Evolutionary conservation across 768 basidiomycete species (phyloP).

Genomic region (Leucosporidium yakuticum): DNA sequence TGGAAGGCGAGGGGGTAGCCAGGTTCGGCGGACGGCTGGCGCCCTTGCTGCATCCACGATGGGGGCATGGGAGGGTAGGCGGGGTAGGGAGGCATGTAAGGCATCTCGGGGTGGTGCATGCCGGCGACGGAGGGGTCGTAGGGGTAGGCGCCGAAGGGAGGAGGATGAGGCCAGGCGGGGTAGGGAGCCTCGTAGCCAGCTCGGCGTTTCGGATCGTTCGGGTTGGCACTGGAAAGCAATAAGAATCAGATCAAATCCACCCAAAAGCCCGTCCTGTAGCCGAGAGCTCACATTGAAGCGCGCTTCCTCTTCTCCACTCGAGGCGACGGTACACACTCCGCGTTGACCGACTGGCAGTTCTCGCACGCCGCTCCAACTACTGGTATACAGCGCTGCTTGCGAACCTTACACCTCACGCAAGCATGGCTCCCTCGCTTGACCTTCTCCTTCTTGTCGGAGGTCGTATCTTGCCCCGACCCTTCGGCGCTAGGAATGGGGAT

Average conservation of each 20-base stretch:
- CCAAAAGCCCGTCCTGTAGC: not conserved
- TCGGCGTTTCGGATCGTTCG: not conserved
- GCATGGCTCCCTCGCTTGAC: not conserved
- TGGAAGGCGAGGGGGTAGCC: too few species aligned
- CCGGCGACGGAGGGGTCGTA: too few species aligned
- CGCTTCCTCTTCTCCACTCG: not conserved
- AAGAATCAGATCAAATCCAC: too few species aligned
- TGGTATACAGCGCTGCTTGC: conserved; percentile 23
- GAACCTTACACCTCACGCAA: conserved; percentile 14
- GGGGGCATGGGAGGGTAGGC: too few species aligned
- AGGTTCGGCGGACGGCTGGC: not conserved
- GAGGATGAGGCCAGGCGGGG: not conserved
- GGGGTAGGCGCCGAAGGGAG: not conserved
- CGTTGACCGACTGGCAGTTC: conserved; percentile 12
- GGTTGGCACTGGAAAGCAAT: not conserved
- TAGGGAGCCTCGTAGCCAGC: not conserved
- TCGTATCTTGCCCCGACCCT: too few species aligned
- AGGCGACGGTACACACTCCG: conserved; percentile 18
- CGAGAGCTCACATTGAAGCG: not conserved
- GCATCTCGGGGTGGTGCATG: too few species aligned
- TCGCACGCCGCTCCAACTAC: not conserved
- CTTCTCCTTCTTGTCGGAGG: not conserved
- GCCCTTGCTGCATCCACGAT: not conserved
- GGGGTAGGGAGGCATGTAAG: too few species aligned
- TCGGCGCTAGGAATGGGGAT: too few species aligned